Percentiles rank a stretch among this genome's conserved stretches.
phyloP scores from a whole-genome alignment of 345 rosid genomes.

The rapeseed (Brassica napus) region DNA sequence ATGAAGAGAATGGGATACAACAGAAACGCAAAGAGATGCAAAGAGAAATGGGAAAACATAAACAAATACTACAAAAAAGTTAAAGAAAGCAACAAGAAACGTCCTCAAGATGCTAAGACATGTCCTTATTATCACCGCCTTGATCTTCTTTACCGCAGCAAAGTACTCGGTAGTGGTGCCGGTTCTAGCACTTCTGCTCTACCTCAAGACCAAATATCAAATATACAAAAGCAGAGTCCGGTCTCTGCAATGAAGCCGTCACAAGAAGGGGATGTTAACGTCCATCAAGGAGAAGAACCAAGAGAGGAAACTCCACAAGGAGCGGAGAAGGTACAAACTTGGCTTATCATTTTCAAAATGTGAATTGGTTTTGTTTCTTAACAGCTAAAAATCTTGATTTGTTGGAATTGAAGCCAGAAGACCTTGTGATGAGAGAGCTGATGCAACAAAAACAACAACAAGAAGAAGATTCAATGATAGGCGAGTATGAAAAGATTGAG shows the following conservation, averaged over 20 bases:
- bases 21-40: constrained; percentile 73
- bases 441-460: constrained; percentile 41
- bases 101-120: constrained; percentile 87
- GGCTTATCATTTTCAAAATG: not conserved
- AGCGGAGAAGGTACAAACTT: constrained; percentile 47
- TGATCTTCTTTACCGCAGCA: constrained; percentile 67
- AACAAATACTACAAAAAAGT: constrained; percentile 91
- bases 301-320: constrained; percentile 37
- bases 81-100: constrained; percentile 76
- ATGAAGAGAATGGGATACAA: constrained; percentile 70
- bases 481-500: constrained; percentile 52
- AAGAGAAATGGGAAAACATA: constrained; percentile 93
- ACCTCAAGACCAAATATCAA: constrained; percentile 35
- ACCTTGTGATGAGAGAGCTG: constrained; percentile 72
- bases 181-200: constrained; percentile 31
- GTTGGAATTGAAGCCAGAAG: constrained; percentile 78
- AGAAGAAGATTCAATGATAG: constrained; percentile 43
- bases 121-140: constrained; percentile 89
- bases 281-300: constrained; percentile 29
- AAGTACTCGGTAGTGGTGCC: constrained; percentile 40
- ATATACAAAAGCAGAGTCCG: constrained; percentile 25
- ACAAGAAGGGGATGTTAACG: constrained; percentile 41
- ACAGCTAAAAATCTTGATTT: constrained; percentile 34
- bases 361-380: constrained; percentile 34
- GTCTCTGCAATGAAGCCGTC: constrained; percentile 28